Percentiles rank a stretch among this genome's conserved stretches.
Conservation (phyloP, 2,329 filamentous ascomycete species). For the Fonsecaea nubica region DNA sequence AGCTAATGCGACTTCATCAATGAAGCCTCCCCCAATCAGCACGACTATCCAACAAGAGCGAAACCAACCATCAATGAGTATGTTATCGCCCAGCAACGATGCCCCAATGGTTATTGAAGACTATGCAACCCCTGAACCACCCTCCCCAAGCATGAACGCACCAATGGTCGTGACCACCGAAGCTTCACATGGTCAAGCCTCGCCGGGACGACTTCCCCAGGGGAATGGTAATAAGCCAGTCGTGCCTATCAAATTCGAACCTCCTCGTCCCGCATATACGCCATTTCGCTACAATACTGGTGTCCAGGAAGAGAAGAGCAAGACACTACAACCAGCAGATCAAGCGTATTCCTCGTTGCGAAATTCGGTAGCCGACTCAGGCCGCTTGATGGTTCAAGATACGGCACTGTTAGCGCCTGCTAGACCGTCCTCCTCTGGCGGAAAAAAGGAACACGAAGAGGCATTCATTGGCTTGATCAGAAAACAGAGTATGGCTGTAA, state of each 20-base stretch:
- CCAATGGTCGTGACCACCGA: slow-evolving; percentile 30
- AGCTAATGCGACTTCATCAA: neutral
- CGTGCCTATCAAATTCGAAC: slow-evolving; percentile 42
- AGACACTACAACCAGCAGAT: slow-evolving; percentile 52
- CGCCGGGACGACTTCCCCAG: slow-evolving; percentile 16
- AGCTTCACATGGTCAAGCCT: slow-evolving; percentile 7
- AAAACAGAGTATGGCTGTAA: slow-evolving; percentile 49
- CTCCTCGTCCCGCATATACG: slow-evolving; percentile 51
- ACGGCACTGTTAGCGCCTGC: slow-evolving; percentile 32
- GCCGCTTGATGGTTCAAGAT: slow-evolving; percentile 51
- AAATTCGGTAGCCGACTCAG: slow-evolving; percentile 53
- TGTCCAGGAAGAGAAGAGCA: slow-evolving; percentile 49
- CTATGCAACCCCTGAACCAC: slow-evolving; percentile 32
- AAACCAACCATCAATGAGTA: slow-evolving; percentile 32
- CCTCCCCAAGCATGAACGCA: slow-evolving; percentile 37
- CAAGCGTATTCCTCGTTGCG: slow-evolving; percentile 57
- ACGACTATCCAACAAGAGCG: slow-evolving; percentile 22
- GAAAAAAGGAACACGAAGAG: slow-evolving; percentile 48
- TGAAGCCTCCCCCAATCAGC: neutral
- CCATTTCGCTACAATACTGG: slow-evolving; percentile 55
- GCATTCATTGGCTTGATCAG: slow-evolving; percentile 57
- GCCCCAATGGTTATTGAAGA: slow-evolving; percentile 42
- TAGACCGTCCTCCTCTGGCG: slow-evolving; percentile 36
- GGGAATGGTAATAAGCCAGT: slow-evolving; percentile 19
- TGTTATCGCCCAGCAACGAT: slow-evolving; percentile 37